A percentile compares a stretch with the other conserved stretches of the same genome.
Conservation (phyloP, 768 basidiomycete genomes). For the Termitomyces sp. region DNA sequence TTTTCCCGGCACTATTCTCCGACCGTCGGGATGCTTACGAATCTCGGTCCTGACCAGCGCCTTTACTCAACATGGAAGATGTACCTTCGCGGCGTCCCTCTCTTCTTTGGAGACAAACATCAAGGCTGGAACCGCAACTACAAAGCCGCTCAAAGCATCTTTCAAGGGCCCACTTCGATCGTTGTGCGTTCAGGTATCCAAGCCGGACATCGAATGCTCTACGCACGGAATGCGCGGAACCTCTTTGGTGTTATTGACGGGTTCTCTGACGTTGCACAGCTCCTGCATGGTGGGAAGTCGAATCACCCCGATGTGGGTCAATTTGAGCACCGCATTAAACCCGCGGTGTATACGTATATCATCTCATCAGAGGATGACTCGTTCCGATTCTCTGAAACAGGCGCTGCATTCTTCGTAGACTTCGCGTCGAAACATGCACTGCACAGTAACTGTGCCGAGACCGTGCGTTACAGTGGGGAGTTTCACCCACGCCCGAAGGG, state of each 20-base stretch:
- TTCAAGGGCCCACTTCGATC: constrained; percentile 56
- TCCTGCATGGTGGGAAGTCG: constrained; percentile 45
- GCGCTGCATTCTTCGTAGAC: constrained; percentile 84
- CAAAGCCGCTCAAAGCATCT: constrained; percentile 73
- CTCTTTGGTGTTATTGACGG: constrained; percentile 57
- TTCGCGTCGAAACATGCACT: constrained; percentile 86
- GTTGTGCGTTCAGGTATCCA: constrained; percentile 69
- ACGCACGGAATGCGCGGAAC: constrained; percentile 63
- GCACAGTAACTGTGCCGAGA: constrained; percentile 67
- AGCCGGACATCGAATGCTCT: constrained; percentile 71
- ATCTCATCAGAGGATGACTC: constrained; percentile 73
- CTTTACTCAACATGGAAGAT: constrained; percentile 83
- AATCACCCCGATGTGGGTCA: constrained; percentile 11
- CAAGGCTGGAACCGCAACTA: constrained; percentile 70
- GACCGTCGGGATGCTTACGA: constrained; percentile 61
- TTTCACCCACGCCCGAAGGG: constrained; percentile 73
- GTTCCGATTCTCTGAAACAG: constrained; percentile 83
- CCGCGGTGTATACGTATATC: constrained; percentile 84
- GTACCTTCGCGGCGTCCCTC: constrained; percentile 55
- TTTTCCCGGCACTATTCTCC: constrained; percentile 72
- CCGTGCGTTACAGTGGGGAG: constrained; percentile 74
- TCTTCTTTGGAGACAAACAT: constrained; percentile 54
- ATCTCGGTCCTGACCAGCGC: constrained; percentile 49
- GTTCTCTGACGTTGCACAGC: constrained; percentile 42
- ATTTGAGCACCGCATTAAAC: constrained; percentile 56